Evolutionary conservation across 2,329 filamentous ascomycete species (phyloP), one percentile per base, ranked within the genome.

Genomic region (Ophiosphaerella korrae): DNA sequence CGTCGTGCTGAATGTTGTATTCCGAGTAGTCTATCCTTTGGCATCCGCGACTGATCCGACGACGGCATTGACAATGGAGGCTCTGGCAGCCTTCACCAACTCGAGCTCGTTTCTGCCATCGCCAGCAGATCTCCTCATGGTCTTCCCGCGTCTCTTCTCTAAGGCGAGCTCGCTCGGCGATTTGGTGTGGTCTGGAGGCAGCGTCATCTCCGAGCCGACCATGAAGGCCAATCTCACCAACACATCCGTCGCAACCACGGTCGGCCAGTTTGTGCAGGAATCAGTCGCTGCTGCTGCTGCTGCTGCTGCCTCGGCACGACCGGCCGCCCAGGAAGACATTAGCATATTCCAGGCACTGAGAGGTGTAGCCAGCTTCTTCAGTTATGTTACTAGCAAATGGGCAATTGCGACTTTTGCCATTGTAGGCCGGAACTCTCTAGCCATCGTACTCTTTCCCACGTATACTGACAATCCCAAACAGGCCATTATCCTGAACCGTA

Each of bases 401-500:
- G 92, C 93, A 0, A 78, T 97, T 50, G 87, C 88, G 45, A 97
- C 92, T 64, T 87, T 97, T 63, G 84, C 87, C 33, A 89, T 93
- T 80, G 82, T 84, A 71, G 73, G 77, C 67, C 23, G 44, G 41
- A 3, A 9, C 7, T 21, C 24, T 43, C 14, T n/a, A 16, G 11
- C 6, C 6, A 9, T 35, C 18, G 14, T 26, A 18, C 7, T 12
- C 34, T 2, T 6, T 11, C 7, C 11, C 26, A 29, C 7, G 26
- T 29, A 12, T 39, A 32, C 47, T 61, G 31, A 55, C 39, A 18
- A 14, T 16, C n/a, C 24, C 16, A 7, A 44, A 21, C 53, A 87
- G 84, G 91, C 91, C 18, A 84, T 97, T 51, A 77, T 97, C 50
- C 80, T 97, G 21, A 97, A 97, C 71, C 86, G 94, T 50, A 95